Evolutionary conservation across 2,329 filamentous ascomycete species (phyloP).

Genomic region (Colletotrichum abscissum): DNA sequence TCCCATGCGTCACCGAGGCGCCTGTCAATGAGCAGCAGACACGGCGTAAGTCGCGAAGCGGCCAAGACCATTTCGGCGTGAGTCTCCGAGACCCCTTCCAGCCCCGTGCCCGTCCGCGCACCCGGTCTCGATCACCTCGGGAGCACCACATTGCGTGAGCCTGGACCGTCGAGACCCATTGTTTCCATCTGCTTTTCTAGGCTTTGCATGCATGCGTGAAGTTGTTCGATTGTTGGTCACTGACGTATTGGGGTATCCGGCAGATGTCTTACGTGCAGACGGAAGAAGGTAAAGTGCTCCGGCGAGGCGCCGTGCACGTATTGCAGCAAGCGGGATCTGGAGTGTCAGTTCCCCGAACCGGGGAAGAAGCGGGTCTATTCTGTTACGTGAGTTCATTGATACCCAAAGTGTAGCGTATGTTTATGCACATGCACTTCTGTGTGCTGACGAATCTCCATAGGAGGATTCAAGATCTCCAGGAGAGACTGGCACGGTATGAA

Average conservation of each 20-base stretch:
- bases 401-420: no score
- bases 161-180: background rate
- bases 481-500: slow-evolving; percentile 35
- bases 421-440: rapidly evolving
- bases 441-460: background rate
- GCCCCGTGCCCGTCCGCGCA: no score
- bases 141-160: background rate
- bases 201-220: no score
- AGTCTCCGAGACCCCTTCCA: slow-evolving; percentile 17
- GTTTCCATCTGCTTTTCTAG: background rate
- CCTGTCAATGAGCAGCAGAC: background rate
- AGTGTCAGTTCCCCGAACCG: slow-evolving; percentile 27
- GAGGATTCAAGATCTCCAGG: slow-evolving; percentile 36
- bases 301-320: slow-evolving; percentile 32
- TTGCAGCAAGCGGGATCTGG: slow-evolving; percentile 23
- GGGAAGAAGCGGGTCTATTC: slow-evolving; percentile 32
- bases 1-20: background rate
- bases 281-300: slow-evolving; percentile 35
- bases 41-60: slow-evolving; percentile 9
- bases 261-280: slow-evolving; percentile 34
- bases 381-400: slow-evolving; percentile 28
- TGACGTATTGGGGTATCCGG: background rate
- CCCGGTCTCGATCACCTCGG: background rate
- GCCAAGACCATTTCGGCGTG: slow-evolving; percentile 32
- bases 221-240: background rate